These are phyloP conservation scores for Aspergillus affinis DNA, from an alignment of 495 filamentous ascomycete species.

Conservation along the genomic window DNA sequence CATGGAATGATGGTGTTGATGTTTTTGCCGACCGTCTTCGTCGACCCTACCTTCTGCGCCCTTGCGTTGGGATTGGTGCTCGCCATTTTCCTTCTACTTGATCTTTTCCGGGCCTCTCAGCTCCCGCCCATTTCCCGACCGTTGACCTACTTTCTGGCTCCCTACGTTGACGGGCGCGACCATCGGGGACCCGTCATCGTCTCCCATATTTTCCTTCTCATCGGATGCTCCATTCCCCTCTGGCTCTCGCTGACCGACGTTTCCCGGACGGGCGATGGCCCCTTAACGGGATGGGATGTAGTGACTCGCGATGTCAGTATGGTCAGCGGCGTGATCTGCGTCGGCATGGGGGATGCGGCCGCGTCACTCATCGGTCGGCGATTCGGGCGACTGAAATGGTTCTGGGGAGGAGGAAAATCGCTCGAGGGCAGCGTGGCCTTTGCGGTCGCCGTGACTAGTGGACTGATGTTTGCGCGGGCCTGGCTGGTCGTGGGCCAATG, in stretches of 20 bases:
- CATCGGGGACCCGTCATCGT: conserved; percentile 92
- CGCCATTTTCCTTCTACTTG: conserved; percentile 80
- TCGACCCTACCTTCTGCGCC: conserved; percentile 81
- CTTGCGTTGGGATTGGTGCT: conserved; percentile 75
- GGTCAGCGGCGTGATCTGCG: conserved; percentile 87
- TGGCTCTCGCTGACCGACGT: conserved; percentile 83
- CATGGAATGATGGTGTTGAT: conserved; percentile 97
- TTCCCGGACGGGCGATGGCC: conserved; percentile 47
- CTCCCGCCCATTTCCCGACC: conserved; percentile 83
- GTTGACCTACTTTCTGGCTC: conserved; percentile 80
- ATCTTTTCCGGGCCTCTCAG: conserved; percentile 86
- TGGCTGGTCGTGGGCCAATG: conserved; percentile 80
- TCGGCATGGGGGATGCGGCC: conserved; percentile 92
- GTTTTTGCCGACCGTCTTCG: conserved; percentile 80
- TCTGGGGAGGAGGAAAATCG: conserved; percentile 95
- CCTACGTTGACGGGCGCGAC: conserved; percentile 93
- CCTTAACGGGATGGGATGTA: conserved; percentile 72
- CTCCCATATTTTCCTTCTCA: conserved; percentile 90
- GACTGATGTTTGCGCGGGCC: conserved; percentile 65
- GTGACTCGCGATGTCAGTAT: conserved; percentile 72
- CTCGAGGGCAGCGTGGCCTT: conserved; percentile 90
- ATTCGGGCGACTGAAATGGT: conserved; percentile 85
- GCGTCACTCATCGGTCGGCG: conserved; percentile 90
- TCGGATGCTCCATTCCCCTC: conserved; percentile 92
- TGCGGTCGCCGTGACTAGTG: conserved; percentile 70